Evolutionary conservation across 306 rosid species (phyloP).

Genomic region (Arachis stenosperma): DNA sequence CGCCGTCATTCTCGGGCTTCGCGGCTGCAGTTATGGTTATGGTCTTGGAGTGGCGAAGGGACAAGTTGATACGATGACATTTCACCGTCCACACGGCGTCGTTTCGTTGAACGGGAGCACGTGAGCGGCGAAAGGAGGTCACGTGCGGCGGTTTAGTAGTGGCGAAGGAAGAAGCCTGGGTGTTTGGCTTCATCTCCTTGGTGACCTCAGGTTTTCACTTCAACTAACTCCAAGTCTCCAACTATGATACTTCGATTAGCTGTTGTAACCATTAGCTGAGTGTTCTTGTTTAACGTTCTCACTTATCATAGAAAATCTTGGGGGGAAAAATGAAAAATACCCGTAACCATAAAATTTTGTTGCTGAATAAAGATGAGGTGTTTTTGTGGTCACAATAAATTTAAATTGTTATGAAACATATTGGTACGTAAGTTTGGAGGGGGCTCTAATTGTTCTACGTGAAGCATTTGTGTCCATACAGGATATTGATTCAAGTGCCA

Average conservation of each 20-base stretch:
- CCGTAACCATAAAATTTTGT: neutral
- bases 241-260: neutral
- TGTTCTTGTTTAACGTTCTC: no score
- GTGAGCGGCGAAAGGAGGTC: constrained; percentile 38
- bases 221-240: neutral
- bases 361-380: neutral
- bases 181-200: constrained; percentile 57
- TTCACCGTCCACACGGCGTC: constrained; percentile 35
- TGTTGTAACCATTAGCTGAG: neutral
- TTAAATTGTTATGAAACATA: neutral
- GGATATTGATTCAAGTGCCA: neutral
- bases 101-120: constrained; percentile 28
- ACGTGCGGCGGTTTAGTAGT: constrained; percentile 41
- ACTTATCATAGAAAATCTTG: neutral
- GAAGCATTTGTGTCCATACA: constrained; percentile 17
- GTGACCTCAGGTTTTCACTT: constrained; percentile 8
- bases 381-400: constrained; percentile 27
- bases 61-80: constrained; percentile 40
- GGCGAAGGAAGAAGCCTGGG: constrained; percentile 51
- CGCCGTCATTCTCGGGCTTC: constrained; percentile 12
- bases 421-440: constrained; percentile 8
- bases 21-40: neutral
- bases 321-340: no score
- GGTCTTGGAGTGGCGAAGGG: constrained; percentile 41
- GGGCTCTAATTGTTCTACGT: constrained; percentile 1